A percentile compares a stretch with the other conserved stretches of the same genome.
These are phyloP conservation scores for Hericium rajendrae DNA, from an alignment of 768 basidiomycete genomes.

Conservation along the genomic window DNA sequence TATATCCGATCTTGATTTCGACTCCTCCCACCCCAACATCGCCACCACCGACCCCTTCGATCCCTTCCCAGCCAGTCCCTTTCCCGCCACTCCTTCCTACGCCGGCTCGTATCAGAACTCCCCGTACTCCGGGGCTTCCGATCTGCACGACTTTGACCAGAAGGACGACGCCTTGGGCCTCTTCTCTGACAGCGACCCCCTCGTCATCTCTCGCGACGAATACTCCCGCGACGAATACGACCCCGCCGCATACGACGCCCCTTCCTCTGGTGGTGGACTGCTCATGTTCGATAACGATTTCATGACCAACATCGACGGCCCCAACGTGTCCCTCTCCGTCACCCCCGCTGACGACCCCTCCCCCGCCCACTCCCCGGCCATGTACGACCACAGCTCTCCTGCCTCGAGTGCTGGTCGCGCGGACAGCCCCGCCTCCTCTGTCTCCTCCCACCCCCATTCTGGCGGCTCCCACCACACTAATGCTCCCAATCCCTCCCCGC, in stretches of 20 bases:
- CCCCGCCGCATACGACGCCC: constrained; percentile 62
- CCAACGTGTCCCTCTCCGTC: constrained; percentile 36
- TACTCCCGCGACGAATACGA: constrained; percentile 59
- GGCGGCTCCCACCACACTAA: constrained; percentile 38
- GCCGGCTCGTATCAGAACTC: constrained; percentile 64
- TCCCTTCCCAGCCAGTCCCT: constrained; percentile 22
- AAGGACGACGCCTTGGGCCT: constrained; percentile 33
- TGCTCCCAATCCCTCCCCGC: constrained; percentile 35
- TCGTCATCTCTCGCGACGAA: constrained; percentile 29
- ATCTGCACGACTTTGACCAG: constrained; percentile 35
- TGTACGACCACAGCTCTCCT: constrained; percentile 57
- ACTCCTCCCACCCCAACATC: background rate
- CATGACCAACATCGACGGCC: constrained; percentile 34
- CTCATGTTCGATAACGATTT: constrained; percentile 28
- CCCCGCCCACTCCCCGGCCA: constrained; percentile 28
- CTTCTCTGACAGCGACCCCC: constrained; percentile 35
- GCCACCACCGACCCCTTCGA: background rate
- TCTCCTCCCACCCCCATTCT: constrained; percentile 47
- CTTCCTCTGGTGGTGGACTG: constrained; percentile 21
- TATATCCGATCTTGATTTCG: background rate
- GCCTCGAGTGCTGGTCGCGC: constrained; percentile 41
- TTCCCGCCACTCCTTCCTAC: constrained; percentile 46
- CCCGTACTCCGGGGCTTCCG: constrained; percentile 58
- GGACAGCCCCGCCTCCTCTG: constrained; percentile 56
- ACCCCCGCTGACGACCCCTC: constrained; percentile 22